Conservation (phyloP, 2,329 filamentous ascomycete genomes). For the Penicillium sp. region DNA sequence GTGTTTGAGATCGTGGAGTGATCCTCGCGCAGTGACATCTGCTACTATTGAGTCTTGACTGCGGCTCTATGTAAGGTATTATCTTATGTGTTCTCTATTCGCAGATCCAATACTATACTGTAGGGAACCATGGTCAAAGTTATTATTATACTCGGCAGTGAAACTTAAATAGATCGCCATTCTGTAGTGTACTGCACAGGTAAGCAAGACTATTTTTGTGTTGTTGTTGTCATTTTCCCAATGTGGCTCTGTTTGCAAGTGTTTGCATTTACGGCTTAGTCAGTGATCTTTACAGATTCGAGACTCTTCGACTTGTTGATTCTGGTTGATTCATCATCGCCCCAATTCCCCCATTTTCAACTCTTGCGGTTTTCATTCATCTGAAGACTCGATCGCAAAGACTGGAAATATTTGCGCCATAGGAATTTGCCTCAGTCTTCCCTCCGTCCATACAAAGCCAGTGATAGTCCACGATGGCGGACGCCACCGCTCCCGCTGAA, state of each 20-base stretch:
- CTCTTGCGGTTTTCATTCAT: background rate
- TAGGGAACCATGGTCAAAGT: background rate
- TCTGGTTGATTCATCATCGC: background rate
- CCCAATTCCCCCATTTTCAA: background rate
- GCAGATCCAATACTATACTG: background rate
- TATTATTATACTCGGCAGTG: background rate
- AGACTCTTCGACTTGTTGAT: constrained; percentile 8
- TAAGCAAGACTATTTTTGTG: background rate
- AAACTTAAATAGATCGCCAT: background rate
- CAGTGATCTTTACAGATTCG: constrained; percentile 6
- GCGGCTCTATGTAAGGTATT: background rate
- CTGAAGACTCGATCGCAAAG: background rate
- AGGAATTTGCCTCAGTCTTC: background rate
- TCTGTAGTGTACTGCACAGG: background rate
- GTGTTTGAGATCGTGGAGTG: constrained; percentile 17
- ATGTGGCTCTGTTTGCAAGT: constrained; percentile 10
- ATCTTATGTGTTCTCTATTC: background rate
- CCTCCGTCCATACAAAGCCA: background rate
- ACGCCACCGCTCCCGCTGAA: constrained; percentile 24
- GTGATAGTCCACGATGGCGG: constrained; percentile 25
- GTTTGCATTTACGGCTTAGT: constrained; percentile 9
- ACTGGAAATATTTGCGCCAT: background rate
- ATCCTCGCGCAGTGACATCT: background rate
- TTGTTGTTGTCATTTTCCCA: constrained; percentile 7
- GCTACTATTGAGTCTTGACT: background rate